Percentiles rank a stretch among this genome's conserved stretches.
Conservation (phyloP, 2,329 filamentous ascomycete genomes). For the Hymenotorrendiella dingleyae region DNA sequence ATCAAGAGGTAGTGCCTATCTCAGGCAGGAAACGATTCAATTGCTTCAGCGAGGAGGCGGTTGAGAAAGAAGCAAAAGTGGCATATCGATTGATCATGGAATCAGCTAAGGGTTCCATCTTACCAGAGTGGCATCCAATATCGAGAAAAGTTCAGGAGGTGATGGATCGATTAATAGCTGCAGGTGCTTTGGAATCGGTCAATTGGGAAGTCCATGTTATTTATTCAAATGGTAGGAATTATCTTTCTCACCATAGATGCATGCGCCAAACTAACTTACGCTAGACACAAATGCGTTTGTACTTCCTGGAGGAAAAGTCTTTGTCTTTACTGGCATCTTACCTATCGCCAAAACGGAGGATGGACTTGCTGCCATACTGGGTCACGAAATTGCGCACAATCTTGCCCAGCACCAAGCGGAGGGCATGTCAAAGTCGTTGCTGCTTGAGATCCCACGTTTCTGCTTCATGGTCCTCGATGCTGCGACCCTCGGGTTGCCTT, state of each 20-base stretch:
- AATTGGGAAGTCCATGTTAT: constrained; percentile 73
- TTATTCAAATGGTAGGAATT: constrained; percentile 48
- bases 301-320: constrained; percentile 72
- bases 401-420: constrained; percentile 64
- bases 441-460: constrained; percentile 35
- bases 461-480: constrained; percentile 32
- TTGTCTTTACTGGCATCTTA: constrained; percentile 70
- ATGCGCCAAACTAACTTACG: neutral
- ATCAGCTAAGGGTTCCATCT: constrained; percentile 44
- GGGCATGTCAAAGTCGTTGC: constrained; percentile 40
- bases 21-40: constrained; percentile 71
- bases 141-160: constrained; percentile 54
- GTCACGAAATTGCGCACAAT: constrained; percentile 76
- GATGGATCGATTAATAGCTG: constrained; percentile 60
- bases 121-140: constrained; percentile 55
- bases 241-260: neutral
- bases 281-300: constrained; percentile 65
- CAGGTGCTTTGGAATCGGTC: constrained; percentile 51
- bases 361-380: constrained; percentile 67
- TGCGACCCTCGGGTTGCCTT: constrained; percentile 18
- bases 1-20: constrained; percentile 68
- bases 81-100: constrained; percentile 53
- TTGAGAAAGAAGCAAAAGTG: constrained; percentile 46
- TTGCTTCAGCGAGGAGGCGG: constrained; percentile 49
- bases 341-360: constrained; percentile 61